phyloP scores from a whole-genome alignment of 352 stramenopile species.

The Phytophthora podocarpi region DNA sequence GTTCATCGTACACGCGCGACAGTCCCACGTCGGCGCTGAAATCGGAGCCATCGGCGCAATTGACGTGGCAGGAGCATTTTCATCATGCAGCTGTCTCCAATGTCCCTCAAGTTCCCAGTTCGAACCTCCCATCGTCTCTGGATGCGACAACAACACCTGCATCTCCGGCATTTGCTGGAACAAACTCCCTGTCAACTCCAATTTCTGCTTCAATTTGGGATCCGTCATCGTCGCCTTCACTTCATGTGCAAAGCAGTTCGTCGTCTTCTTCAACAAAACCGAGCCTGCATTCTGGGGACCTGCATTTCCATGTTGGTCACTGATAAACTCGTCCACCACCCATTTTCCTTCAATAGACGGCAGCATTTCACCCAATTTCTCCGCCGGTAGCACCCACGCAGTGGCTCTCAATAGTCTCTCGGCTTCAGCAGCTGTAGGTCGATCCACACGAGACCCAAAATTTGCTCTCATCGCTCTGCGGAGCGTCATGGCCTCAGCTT shows the following conservation, averaged over 20 bases:
- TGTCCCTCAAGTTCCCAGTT: conserved; percentile 76
- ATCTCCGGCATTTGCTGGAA: conserved; percentile 61
- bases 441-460: conserved; percentile 40
- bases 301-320: conserved; percentile 51
- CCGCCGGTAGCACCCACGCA: conserved; percentile 65
- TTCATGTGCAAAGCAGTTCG: conserved; percentile 68
- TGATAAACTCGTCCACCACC: conserved; percentile 74
- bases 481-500: conserved; percentile 55
- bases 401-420: conserved; percentile 52
- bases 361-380: conserved; percentile 49
- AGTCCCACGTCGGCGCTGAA: conserved; percentile 58
- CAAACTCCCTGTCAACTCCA: conserved; percentile 69
- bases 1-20: conserved; percentile 76
- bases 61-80: conserved; percentile 13
- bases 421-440: conserved; percentile 47
- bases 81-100: conserved; percentile 70
- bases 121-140: conserved; percentile 25
- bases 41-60: conserved; percentile 26
- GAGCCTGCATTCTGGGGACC: conserved; percentile 68
- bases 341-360: conserved; percentile 81
- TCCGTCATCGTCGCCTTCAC: conserved; percentile 60
- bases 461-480: conserved; percentile 39
- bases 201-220: conserved; percentile 36
- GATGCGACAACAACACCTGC: conserved; percentile 45
- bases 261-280: conserved; percentile 59